phyloP scores from a whole-genome alignment of 768 basidiomycete genomes.

The Xanthoconium purpureum region DNA sequence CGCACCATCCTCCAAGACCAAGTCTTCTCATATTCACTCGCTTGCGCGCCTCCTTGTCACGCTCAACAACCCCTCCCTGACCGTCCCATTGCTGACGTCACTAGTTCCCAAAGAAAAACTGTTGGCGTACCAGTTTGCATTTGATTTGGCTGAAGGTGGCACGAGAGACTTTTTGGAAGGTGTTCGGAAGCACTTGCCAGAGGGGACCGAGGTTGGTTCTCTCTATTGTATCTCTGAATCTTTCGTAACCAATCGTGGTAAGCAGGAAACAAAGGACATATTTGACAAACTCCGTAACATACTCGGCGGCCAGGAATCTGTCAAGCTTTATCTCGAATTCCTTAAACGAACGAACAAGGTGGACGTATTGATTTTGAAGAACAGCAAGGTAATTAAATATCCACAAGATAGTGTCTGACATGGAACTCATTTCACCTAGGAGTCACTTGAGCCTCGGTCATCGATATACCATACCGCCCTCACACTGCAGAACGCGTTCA shows the following conservation, averaged over 20 bases:
- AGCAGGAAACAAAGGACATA: conserved; percentile 54
- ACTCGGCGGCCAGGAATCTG: conserved; percentile 86
- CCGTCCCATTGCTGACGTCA: conserved; percentile 67
- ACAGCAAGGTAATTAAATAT: conserved; percentile 71
- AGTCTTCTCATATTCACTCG: conserved; percentile 72
- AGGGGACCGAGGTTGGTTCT: conserved; percentile 56
- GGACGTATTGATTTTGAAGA: conserved; percentile 87
- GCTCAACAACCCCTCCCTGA: conserved; percentile 76
- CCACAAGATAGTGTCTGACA: neutral
- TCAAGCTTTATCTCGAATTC: conserved; percentile 93
- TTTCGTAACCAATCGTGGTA: conserved; percentile 11
- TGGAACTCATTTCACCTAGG: conserved; percentile 43
- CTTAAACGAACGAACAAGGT: conserved; percentile 91
- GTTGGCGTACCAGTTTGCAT: conserved; percentile 91
- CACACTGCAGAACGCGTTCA: conserved; percentile 95
- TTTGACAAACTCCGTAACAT: conserved; percentile 81
- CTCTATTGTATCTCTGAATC: neutral
- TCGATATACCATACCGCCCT: conserved; percentile 98
- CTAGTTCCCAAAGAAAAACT: conserved; percentile 69
- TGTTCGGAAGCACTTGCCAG: conserved; percentile 65
- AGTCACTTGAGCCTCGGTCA: conserved; percentile 86
- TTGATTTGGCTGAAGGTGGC: conserved; percentile 93
- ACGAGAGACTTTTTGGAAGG: conserved; percentile 88
- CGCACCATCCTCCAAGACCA: conserved; percentile 63
- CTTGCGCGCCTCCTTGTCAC: conserved; percentile 89